Percentiles rank a stretch among this genome's conserved stretches.
phyloP scores from a whole-genome alignment of 108 stramenopile species.

The Nitzschia sp. region DNA sequence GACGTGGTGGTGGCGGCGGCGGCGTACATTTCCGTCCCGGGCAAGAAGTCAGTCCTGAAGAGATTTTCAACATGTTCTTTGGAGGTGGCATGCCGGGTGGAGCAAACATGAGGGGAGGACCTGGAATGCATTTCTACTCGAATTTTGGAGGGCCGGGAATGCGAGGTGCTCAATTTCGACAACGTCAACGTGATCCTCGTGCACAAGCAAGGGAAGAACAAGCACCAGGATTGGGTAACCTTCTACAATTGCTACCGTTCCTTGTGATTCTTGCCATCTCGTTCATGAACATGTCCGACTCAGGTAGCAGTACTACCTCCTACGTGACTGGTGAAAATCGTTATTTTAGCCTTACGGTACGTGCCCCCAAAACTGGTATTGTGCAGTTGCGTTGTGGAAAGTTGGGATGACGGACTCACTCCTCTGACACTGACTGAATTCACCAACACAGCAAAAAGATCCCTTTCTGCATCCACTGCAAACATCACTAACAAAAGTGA shows the following conservation, averaged over 20 bases:
- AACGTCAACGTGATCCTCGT: constrained; percentile 36
- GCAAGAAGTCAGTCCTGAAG: constrained; percentile 86
- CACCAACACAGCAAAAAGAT: constrained; percentile 40
- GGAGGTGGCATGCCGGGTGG: constrained; percentile 84
- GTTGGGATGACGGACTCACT: not conserved
- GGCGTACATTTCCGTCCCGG: constrained; percentile 63
- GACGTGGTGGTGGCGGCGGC: constrained; percentile 39
- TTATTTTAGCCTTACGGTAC: constrained; percentile 84
- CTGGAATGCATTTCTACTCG: constrained; percentile 51
- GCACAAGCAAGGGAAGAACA: constrained; percentile 28
- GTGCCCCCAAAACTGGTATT: constrained; percentile 4
- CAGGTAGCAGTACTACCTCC: not conserved
- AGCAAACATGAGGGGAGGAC: constrained; percentile 48
- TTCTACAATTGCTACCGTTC: constrained; percentile 74
- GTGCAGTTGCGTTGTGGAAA: too few species aligned
- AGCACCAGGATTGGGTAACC: constrained; percentile 25
- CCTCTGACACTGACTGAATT: not conserved
- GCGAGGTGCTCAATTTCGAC: constrained; percentile 28
- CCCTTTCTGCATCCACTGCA: constrained; percentile 70
- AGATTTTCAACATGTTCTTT: constrained; percentile 98
- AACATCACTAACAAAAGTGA: constrained; percentile 69
- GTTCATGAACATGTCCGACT: constrained; percentile 61
- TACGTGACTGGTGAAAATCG: constrained; percentile 49
- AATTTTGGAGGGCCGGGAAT: constrained; percentile 34
- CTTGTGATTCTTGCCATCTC: constrained; percentile 66